Evolutionary conservation across 2,329 filamentous ascomycete species (phyloP), one percentile per base, ranked within the genome.

Genomic region (Aspergillus sp.): DNA sequence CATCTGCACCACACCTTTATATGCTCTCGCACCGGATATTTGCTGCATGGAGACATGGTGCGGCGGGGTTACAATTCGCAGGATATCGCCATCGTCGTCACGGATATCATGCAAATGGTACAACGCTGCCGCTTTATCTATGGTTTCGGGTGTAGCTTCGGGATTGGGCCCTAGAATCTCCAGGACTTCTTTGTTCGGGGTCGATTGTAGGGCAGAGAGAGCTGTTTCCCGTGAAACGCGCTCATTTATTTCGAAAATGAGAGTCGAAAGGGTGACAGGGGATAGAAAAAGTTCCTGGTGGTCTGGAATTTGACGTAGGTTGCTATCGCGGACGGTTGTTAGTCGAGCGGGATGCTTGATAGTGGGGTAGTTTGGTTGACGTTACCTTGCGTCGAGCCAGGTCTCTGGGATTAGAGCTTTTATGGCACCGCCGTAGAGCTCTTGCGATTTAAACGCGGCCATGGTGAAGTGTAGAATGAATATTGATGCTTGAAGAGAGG

Each of bases 221-320:
- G 69, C 69, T 23, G 70, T 65, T 40, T 64, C 61, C 27, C 61
- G 52, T 2, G 70, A 84, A 21, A 96, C 88, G 56, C 90, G 89
- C 78, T 97, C 89, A 55, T 90, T 89, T 69, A 98, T 91, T 68
- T 98, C 93, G 74, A 97, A 84, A 66, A 96, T 93, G 72, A 96
- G 87, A 76, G 85, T 92, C 3, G 90, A 91, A 74, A 93, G 93
- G 50, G 91, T 92, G 62, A 89, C 83, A 63, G 85, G 83, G 72
- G 96, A 91, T 69, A 97, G 88, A 78, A 87, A 96, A 66, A 97
- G 89, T 80, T 97, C 93, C 79, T 98, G 93, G 74, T 96, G 90
- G 60, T 75, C 70, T 43, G 75, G 74, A 52, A 77, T 67, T 68
- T 77, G 66, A 58, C 72, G 72, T 49, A 75, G 64, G 52, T 65